Evolutionary conservation across 371 early-diverging fungal genomes (phyloP).

Genomic region (Actinomortierella ambigua): DNA sequence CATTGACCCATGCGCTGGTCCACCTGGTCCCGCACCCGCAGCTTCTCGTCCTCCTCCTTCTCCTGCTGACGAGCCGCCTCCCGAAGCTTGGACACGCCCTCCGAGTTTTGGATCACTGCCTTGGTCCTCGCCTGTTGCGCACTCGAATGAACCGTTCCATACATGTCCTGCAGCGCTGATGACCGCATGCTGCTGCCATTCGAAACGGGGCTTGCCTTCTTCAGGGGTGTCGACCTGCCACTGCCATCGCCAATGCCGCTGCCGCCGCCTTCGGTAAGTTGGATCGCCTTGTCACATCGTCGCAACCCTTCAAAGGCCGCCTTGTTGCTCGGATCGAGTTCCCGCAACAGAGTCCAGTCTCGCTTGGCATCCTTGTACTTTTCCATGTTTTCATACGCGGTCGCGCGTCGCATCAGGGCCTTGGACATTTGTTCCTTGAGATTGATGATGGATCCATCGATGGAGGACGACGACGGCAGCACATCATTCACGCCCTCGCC

Average conservation of each 20-base stretch:
- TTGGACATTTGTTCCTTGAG: conserved; percentile 72
- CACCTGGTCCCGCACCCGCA: conserved; percentile 79
- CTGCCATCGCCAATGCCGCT: conserved; percentile 3
- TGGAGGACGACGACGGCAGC: conserved; percentile 21
- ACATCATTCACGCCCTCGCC: conserved; percentile 45
- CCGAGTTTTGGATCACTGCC: conserved; percentile 51
- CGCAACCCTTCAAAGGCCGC: conserved; percentile 64
- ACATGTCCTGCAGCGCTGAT: conserved; percentile 39
- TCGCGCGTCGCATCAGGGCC: conserved; percentile 74
- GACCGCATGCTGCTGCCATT: conserved; percentile 6
- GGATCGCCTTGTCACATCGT: conserved; percentile 66
- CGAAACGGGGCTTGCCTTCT: neutral
- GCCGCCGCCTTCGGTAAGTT: conserved; percentile 19
- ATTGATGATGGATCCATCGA: conserved; percentile 51
- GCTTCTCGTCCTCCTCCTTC: conserved; percentile 77
- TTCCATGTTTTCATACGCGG: conserved; percentile 82
- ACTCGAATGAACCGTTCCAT: conserved; percentile 17
- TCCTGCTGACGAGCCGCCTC: conserved; percentile 72
- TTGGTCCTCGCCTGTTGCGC: conserved; percentile 32
- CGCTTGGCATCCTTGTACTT: conserved; percentile 75
- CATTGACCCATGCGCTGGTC: conserved; percentile 74
- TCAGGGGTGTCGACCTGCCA: conserved; percentile 4
- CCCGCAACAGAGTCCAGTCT: conserved; percentile 67
- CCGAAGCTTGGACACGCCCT: conserved; percentile 73
- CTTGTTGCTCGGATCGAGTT: conserved; percentile 50